Evolutionary conservation across 176 grass and related monocot genomes (phyloP).

Genomic region (Tillandsia fasciculata): DNA sequence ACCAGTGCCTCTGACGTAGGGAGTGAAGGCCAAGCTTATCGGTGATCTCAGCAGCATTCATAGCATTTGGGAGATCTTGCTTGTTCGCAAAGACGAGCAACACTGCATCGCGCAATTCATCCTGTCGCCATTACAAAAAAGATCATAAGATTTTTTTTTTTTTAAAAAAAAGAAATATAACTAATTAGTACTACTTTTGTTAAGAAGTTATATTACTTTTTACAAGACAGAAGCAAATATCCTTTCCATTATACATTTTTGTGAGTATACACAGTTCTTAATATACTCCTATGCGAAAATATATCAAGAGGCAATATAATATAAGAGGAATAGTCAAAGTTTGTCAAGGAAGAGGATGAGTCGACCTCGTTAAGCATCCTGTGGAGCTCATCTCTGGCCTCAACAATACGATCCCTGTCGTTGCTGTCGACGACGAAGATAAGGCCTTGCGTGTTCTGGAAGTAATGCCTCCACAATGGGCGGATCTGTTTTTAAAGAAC

Average conservation of each 20-base stretch:
- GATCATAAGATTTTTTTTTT: neutral
- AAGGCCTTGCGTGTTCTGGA: constrained; percentile 69
- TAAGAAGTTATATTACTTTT: too few relatives aligned
- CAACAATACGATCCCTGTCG: constrained; percentile 62
- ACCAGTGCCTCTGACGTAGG: constrained; percentile 64
- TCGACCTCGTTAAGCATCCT: constrained; percentile 57
- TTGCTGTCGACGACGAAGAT: constrained; percentile 70
- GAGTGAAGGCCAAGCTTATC: constrained; percentile 71
- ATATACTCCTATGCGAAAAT: neutral
- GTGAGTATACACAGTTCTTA: neutral
- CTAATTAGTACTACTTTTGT: neutral
- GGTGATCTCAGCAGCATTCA: constrained; percentile 61
- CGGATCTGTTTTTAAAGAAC: constrained; percentile 41
- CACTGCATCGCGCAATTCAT: constrained; percentile 59
- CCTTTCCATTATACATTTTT: neutral
- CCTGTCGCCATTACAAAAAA: constrained; percentile 22
- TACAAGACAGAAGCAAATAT: neutral
- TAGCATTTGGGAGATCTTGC: constrained; percentile 75
- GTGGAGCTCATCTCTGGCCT: constrained; percentile 66
- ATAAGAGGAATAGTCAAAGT: neutral
- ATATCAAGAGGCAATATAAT: neutral
- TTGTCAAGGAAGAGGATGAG: neutral
- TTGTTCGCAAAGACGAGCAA: constrained; percentile 67
- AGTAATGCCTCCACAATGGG: constrained; percentile 63
- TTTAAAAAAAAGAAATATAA: neutral